Evolutionary conservation across 371 early-diverging fungal species (phyloP).

Genomic region (Actinomortierella ambigua): DNA sequence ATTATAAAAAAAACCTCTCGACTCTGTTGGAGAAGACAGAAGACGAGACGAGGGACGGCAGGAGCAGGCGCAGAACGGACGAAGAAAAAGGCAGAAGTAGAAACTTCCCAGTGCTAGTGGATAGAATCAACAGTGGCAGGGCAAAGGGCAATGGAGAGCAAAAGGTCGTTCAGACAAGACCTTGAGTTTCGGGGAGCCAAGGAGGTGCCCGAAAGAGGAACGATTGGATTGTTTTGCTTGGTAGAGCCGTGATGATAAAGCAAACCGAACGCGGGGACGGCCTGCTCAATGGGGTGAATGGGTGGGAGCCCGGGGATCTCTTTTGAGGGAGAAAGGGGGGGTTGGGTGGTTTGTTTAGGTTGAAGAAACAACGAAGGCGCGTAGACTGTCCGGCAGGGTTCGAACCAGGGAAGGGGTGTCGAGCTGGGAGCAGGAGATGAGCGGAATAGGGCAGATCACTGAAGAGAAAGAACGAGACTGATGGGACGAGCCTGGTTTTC

Average conservation of each 20-base stretch:
- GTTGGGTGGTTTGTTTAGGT: slow-evolving; percentile 26
- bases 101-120: slow-evolving; percentile 1
- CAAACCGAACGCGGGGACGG: slow-evolving; percentile 49
- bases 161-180: slow-evolving; percentile 42
- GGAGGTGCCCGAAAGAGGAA: slow-evolving; percentile 72
- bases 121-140: slow-evolving; percentile 7
- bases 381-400: slow-evolving; percentile 47
- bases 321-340: slow-evolving; percentile 35
- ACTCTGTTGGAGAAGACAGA: slow-evolving; percentile 17
- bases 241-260: slow-evolving; percentile 70
- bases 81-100: slow-evolving; percentile 17
- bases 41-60: slow-evolving; percentile 18
- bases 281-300: slow-evolving; percentile 56
- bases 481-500: slow-evolving; percentile 17
- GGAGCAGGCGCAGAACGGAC: slow-evolving; percentile 40
- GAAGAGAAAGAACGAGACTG: slow-evolving; percentile 26
- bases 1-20: not conserved
- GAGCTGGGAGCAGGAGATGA: not conserved
- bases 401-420: not conserved
- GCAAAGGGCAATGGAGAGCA: slow-evolving; percentile 24
- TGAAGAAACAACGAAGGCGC: slow-evolving; percentile 36
- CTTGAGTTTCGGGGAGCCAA: slow-evolving; percentile 58
- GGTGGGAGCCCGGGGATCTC: slow-evolving; percentile 55
- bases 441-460: slow-evolving; percentile 6
- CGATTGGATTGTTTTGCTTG: slow-evolving; percentile 64